A percentile compares a stretch with the other conserved stretches of the same genome.
These are phyloP conservation scores for Leccinum longicurvipes DNA, from an alignment of 768 basidiomycete species.

Conservation along the genomic window DNA sequence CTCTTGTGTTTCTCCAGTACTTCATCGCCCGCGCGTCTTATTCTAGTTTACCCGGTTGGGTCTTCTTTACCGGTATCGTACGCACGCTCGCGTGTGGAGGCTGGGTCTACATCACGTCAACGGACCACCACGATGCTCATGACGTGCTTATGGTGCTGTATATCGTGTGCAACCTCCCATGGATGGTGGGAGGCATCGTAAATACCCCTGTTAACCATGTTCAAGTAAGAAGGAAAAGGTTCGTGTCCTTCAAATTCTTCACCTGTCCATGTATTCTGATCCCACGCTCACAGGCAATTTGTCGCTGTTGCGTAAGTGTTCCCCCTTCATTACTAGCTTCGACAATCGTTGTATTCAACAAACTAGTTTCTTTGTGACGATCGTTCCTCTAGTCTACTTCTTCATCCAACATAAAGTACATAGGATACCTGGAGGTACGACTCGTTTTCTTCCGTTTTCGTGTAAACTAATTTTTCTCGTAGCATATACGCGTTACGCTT, in stretches of 20 bases:
- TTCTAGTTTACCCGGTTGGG: constrained; percentile 45
- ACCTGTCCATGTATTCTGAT: background rate
- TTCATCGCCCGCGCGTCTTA: constrained; percentile 45
- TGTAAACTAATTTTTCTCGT: constrained; percentile 3
- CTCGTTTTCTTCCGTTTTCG: background rate
- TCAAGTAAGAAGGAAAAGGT: constrained; percentile 54
- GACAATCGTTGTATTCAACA: constrained; percentile 9
- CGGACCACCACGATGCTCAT: constrained; percentile 79
- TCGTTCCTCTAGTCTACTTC: constrained; percentile 77
- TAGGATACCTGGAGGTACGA: constrained; percentile 70
- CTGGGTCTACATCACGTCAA: constrained; percentile 89
- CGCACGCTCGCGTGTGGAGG: constrained; percentile 83
- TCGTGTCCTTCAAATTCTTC: constrained; percentile 9
- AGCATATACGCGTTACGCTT: constrained; percentile 85
- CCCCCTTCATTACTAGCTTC: background rate
- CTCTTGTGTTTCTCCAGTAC: constrained; percentile 61
- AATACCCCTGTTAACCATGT: constrained; percentile 46
- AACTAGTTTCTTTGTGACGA: constrained; percentile 63
- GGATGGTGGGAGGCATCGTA: constrained; percentile 75
- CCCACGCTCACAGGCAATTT: constrained; percentile 39
- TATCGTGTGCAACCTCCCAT: constrained; percentile 80
- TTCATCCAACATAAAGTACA: constrained; percentile 85
- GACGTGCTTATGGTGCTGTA: constrained; percentile 88
- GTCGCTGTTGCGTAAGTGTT: constrained; percentile 46
- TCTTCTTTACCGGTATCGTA: constrained; percentile 61